phyloP scores from a whole-genome alignment of 2,329 filamentous ascomycete species.

The Bipolaris oryzae region DNA sequence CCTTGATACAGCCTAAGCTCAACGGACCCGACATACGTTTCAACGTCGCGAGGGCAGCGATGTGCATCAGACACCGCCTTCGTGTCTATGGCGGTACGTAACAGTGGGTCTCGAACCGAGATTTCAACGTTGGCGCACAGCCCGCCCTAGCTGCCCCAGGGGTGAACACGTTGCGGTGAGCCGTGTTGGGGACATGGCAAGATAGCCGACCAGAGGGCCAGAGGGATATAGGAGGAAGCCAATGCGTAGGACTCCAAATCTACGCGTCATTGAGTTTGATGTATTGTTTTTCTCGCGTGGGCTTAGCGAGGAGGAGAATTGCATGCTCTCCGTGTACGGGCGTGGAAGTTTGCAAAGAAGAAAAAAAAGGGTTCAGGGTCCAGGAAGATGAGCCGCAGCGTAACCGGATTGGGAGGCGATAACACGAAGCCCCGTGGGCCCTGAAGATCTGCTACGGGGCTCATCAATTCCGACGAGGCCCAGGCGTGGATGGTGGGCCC shows the following conservation, averaged over 20 bases:
- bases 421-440: conserved; percentile 24
- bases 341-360: neutral
- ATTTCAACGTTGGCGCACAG: conserved; percentile 31
- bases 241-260: neutral
- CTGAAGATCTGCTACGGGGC: conserved; percentile 24
- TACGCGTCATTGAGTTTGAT: neutral
- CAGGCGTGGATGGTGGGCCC: conserved; percentile 12
- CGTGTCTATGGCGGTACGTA: conserved; percentile 17
- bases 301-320: neutral
- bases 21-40: conserved; percentile 31
- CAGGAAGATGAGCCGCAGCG: conserved; percentile 27
- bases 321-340: neutral
- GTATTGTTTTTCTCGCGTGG: neutral
- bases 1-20: conserved; percentile 21
- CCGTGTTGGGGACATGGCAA: conserved; percentile 1
- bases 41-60: conserved; percentile 22
- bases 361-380: conserved; percentile 16
- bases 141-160: conserved; percentile 20
- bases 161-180: conserved; percentile 18
- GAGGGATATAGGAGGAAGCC: neutral
- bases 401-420: conserved; percentile 24
- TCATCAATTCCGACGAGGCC: conserved; percentile 19
- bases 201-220: neutral
- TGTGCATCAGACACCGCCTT: conserved; percentile 32
- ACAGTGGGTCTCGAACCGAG: conserved; percentile 29